Percentiles rank a stretch among this genome's conserved stretches.
phyloP scores from a whole-genome alignment of 768 basidiomycete genomes.

The Sarcodon aspratus region DNA sequence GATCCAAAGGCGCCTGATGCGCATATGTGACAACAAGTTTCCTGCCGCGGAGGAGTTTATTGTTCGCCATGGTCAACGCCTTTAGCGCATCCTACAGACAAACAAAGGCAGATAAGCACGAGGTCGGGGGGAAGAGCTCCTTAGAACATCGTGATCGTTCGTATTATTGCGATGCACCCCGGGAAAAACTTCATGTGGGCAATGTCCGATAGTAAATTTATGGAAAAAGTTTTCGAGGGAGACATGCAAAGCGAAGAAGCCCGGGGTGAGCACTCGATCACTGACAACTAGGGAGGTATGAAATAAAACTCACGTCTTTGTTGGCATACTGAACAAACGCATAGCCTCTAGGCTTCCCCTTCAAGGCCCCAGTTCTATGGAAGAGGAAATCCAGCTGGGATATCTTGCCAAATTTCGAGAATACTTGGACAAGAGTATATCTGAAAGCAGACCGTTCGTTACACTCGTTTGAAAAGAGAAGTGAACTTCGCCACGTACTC shows the following conservation, averaged over 20 bases:
- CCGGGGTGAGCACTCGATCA: constrained; percentile 35
- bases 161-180: too few species aligned
- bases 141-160: too few species aligned
- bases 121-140: too few species aligned
- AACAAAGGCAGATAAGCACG: constrained; percentile 1
- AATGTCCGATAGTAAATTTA: too few species aligned
- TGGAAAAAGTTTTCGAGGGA: too few species aligned
- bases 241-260: constrained; percentile 16
- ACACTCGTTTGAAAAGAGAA: neutral
- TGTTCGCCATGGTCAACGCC: constrained; percentile 63
- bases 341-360: constrained; percentile 91
- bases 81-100: constrained; percentile 66
- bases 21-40: constrained; percentile 89
- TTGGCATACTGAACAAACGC: constrained; percentile 84
- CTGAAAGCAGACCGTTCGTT: constrained; percentile 27
- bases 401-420: constrained; percentile 87
- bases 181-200: too few species aligned
- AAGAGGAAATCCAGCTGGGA: constrained; percentile 91
- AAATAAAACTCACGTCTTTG: constrained; percentile 55
- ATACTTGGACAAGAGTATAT: constrained; percentile 81
- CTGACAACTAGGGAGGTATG: constrained; percentile 6
- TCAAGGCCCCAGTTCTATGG: constrained; percentile 81
- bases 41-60: constrained; percentile 75
- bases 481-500: constrained; percentile 43
- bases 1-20: constrained; percentile 57